phyloP scores from a whole-genome alignment of 306 rosid genomes.

The Pachyrhizus erosus region DNA sequence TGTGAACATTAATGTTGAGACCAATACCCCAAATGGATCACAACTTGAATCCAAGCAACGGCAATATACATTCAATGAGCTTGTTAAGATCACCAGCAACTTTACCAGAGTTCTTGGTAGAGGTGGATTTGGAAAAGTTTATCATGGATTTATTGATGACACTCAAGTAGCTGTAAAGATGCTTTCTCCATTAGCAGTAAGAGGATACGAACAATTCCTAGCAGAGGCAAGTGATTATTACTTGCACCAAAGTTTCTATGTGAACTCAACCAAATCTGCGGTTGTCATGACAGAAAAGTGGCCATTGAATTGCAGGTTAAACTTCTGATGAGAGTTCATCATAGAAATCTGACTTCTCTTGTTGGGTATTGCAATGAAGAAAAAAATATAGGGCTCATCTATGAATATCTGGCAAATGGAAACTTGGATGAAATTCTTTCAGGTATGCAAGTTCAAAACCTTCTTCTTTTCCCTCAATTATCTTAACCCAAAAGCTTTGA shows the following conservation, averaged over 20 bases:
- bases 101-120: slow-evolving; percentile 53
- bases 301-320: slow-evolving; percentile 30
- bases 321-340: slow-evolving; percentile 48
- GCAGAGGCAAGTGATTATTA: slow-evolving; percentile 56
- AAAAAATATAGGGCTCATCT: slow-evolving; percentile 41
- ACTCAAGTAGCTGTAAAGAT: slow-evolving; percentile 66
- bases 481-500: not conserved
- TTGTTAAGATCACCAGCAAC: slow-evolving; percentile 53
- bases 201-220: slow-evolving; percentile 58
- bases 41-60: slow-evolving; percentile 37
- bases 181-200: slow-evolving; percentile 53
- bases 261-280: not conserved
- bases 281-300: not conserved
- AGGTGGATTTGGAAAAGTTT: slow-evolving; percentile 66
- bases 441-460: slow-evolving; percentile 25
- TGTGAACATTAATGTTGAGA: not conserved
- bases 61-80: slow-evolving; percentile 51
- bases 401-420: slow-evolving; percentile 54
- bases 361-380: slow-evolving; percentile 51
- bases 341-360: slow-evolving; percentile 48
- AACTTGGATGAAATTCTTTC: slow-evolving; percentile 49
- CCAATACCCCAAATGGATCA: slow-evolving; percentile 10
- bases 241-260: not conserved
- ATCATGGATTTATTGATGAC: slow-evolving; percentile 49
- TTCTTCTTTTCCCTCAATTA: slow-evolving; percentile 2